Percentiles rank a stretch among this genome's conserved stretches.
Conservation (phyloP, 306 rosid species). For the Glycyrrhiza uralensis region DNA sequence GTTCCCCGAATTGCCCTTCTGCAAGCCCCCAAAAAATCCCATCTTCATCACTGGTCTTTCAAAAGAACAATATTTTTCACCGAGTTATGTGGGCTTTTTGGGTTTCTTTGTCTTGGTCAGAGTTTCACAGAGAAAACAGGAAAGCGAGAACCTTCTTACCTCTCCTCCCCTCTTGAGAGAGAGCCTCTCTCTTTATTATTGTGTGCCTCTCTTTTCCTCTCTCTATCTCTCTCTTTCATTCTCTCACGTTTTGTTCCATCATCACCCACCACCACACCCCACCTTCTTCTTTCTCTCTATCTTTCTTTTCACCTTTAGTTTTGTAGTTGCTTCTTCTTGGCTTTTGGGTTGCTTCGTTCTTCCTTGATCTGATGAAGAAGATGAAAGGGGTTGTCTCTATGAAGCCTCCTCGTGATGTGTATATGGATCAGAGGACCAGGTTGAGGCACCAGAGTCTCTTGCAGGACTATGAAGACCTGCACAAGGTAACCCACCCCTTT, state of each 20-base stretch:
- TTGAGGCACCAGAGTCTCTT: constrained; percentile 79
- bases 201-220: neutral
- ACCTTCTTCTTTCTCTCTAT: constrained; percentile 30
- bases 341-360: constrained; percentile 32
- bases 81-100: constrained; percentile 98
- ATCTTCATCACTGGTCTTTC: constrained; percentile 95
- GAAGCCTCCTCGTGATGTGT: constrained; percentile 41
- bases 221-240: neutral
- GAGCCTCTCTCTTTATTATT: neutral
- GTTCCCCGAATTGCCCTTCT: constrained; percentile 94
- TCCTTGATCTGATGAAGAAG: constrained; percentile 67
- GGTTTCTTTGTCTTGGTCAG: constrained; percentile 90
- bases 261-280: neutral
- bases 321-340: neutral
- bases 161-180: constrained; percentile 31
- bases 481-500: constrained; percentile 45
- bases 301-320: neutral
- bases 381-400: constrained; percentile 55
- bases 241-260: constrained; percentile 29
- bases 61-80: constrained; percentile 75
- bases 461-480: constrained; percentile 76
- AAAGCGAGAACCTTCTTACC: constrained; percentile 74
- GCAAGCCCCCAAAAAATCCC: constrained; percentile 93
- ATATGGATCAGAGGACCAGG: constrained; percentile 52
- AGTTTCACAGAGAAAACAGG: constrained; percentile 93